Percentiles rank a stretch among this genome's conserved stretches.
phyloP scores from a whole-genome alignment of 352 stramenopile genomes.

The Pythium biforme region DNA sequence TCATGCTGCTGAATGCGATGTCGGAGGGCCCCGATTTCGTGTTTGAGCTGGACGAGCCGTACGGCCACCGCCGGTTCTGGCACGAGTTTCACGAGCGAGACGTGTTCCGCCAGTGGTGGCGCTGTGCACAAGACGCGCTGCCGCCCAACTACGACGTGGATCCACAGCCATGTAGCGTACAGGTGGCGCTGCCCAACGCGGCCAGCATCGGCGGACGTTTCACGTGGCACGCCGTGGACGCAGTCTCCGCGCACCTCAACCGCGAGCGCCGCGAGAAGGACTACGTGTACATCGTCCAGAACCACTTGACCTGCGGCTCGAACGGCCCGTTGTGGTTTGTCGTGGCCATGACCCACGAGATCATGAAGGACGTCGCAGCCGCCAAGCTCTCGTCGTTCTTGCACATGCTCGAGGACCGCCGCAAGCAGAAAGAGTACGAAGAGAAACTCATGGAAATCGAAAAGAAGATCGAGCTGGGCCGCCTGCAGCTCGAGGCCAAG shows the following conservation, averaged over 20 bases:
- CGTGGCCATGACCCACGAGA: constrained; percentile 54
- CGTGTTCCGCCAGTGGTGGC: constrained; percentile 52
- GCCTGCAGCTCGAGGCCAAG: constrained; percentile 55
- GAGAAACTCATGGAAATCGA: constrained; percentile 62
- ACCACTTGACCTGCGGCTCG: constrained; percentile 36
- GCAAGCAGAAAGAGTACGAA: constrained; percentile 49
- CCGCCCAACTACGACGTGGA: constrained; percentile 46
- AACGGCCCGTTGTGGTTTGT: constrained; percentile 49
- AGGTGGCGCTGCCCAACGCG: constrained; percentile 50
- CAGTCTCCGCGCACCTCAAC: constrained; percentile 33
- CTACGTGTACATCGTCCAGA: constrained; percentile 52
- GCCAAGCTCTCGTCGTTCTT: constrained; percentile 48
- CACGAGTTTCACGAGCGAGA: constrained; percentile 37
- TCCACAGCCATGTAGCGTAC: constrained; percentile 48
- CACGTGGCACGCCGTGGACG: constrained; percentile 59
- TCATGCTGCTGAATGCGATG: constrained; percentile 47
- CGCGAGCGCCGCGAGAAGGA: constrained; percentile 52
- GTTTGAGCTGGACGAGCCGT: constrained; percentile 35
- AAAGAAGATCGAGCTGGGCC: constrained; percentile 57
- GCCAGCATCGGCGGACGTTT: constrained; percentile 59
- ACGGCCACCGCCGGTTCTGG: constrained; percentile 52
- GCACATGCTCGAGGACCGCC: constrained; percentile 38
- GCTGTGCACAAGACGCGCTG: constrained; percentile 22
- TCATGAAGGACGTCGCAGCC: constrained; percentile 43
- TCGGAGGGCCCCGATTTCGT: constrained; percentile 39